Conservation (phyloP, 192 early-diverging fungal genomes). For the Coemansia guatemalensis region DNA sequence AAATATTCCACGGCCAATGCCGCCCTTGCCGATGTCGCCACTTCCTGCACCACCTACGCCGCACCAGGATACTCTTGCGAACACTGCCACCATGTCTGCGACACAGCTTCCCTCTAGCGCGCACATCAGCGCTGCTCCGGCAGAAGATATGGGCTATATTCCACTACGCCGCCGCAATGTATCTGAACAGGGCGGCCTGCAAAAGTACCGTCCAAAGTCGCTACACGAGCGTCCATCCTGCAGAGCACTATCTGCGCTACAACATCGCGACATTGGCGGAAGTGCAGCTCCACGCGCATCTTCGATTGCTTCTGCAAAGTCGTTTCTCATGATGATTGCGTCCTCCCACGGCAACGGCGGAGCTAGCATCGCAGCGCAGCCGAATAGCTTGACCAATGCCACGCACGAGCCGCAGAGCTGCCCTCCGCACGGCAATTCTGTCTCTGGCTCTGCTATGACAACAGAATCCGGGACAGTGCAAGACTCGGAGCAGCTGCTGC, state of each 20-base stretch:
- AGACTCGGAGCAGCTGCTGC: constrained; percentile 1
- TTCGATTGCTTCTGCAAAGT: constrained; percentile 47
- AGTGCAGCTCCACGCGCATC: constrained; percentile 16
- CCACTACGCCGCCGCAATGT: constrained; percentile 2
- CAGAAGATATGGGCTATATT: not conserved
- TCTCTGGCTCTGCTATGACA: constrained; percentile 14
- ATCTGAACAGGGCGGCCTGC: not conserved
- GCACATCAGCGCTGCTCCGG: not conserved
- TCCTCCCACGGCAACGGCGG: constrained; percentile 3
- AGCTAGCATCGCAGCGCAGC: not conserved
- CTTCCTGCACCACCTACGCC: not conserved
- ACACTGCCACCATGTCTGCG: not conserved
- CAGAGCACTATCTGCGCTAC: constrained; percentile 1
- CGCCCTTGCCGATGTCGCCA: constrained; percentile 12
- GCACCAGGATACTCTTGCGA: not conserved
- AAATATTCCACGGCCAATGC: not conserved
- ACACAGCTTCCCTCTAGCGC: not conserved
- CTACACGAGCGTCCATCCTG: constrained; percentile 35
- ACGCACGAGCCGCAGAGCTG: constrained; percentile 1
- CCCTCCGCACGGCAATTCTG: not conserved
- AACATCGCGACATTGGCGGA: not conserved
- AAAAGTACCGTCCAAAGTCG: constrained; percentile 38
- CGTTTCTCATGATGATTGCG: constrained; percentile 47
- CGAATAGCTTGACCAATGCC: constrained; percentile 6
- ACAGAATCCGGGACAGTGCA: constrained; percentile 2